Conservation (phyloP, 345 rosid species). For the Citrus sinensis region DNA sequence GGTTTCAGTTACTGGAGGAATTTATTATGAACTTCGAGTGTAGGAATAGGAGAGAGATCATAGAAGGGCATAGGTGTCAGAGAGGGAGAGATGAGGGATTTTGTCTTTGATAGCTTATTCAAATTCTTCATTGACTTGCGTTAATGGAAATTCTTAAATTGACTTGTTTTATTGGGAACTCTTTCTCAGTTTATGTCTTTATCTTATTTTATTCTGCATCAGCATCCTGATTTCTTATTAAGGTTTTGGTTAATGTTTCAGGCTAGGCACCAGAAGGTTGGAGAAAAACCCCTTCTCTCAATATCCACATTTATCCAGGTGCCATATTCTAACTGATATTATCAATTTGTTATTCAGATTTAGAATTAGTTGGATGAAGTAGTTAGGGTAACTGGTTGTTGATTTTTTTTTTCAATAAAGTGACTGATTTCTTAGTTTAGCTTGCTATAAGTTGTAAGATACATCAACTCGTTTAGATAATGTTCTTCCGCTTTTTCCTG, state of each 20-base stretch:
- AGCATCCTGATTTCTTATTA: conserved; percentile 4
- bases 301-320: conserved; percentile 80
- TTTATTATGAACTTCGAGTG: background rate
- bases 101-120: conserved; percentile 7
- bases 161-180: background rate
- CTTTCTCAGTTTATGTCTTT: background rate
- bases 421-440: background rate
- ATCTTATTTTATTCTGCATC: background rate
- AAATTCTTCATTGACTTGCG: background rate
- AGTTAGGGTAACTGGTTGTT: background rate
- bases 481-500: background rate
- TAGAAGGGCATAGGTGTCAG: background rate
- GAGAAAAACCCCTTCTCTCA: conserved; percentile 92
- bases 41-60: background rate
- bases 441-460: background rate
- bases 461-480: background rate
- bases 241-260: conserved; percentile 33
- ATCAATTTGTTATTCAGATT: conserved; percentile 1
- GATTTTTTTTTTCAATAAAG: background rate
- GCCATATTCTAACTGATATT: conserved; percentile 10
- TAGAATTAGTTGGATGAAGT: background rate
- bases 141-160: too few species aligned
- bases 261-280: conserved; percentile 86
- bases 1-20: background rate
- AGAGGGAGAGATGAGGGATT: background rate